Conservation (phyloP, 192 early-diverging fungal species). For the Ramicandelaber brevisporus region DNA sequence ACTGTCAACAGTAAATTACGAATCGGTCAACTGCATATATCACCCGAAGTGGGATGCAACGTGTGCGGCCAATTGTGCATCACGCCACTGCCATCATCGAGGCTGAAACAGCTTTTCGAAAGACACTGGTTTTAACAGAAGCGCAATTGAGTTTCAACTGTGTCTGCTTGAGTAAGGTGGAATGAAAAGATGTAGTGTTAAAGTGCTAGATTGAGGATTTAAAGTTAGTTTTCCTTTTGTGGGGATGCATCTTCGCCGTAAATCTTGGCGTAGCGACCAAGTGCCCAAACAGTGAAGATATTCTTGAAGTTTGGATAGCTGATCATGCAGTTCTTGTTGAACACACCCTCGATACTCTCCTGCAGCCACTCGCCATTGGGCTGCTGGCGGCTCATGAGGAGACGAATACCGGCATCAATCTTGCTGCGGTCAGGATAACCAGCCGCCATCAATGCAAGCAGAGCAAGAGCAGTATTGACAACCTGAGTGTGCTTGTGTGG, state of each 20-base stretch:
- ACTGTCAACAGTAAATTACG: no score
- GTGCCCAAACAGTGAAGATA: slow-evolving; percentile 74
- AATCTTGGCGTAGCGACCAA: slow-evolving; percentile 55
- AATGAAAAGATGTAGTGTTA: no score
- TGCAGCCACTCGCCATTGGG: slow-evolving; percentile 87
- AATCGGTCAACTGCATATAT: no score
- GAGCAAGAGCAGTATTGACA: slow-evolving; percentile 70
- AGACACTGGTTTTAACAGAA: no score
- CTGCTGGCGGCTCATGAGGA: slow-evolving; percentile 69
- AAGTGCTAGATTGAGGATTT: no score
- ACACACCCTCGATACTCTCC: slow-evolving; percentile 93
- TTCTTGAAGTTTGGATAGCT: slow-evolving; percentile 91
- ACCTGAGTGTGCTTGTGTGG: slow-evolving; percentile 61
- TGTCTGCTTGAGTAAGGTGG: no score
- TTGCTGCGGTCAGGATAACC: slow-evolving; percentile 51
- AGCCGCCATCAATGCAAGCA: slow-evolving; percentile 74
- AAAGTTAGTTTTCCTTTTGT: no score
- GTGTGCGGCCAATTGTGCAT: no score
- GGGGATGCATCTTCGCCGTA: slow-evolving; percentile 40
- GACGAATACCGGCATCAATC: slow-evolving; percentile 30
- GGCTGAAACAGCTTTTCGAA: no score
- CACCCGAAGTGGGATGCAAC: no score
- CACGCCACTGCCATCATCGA: no score
- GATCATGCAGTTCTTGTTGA: slow-evolving; percentile 73
- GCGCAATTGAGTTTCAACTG: no score